Base-by-base conservation (phyloP, 2,329 filamentous ascomycete genomes). In the Colletotrichum sp. region DNA sequence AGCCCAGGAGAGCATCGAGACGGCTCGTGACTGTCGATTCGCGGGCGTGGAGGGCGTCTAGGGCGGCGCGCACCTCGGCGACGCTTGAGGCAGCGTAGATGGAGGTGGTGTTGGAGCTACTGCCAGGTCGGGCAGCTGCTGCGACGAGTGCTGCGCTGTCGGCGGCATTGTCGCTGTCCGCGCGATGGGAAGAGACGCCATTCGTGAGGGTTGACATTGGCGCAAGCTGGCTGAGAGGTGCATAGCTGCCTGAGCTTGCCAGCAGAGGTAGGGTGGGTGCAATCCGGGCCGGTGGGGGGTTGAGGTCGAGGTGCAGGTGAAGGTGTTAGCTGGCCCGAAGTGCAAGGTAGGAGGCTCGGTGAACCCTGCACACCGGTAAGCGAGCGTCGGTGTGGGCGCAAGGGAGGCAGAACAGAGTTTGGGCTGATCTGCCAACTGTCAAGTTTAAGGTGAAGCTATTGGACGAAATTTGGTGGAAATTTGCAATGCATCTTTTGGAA, bases 21-120 rank as follows among this genome's bases (percentile, higher is more conserved):
- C 93, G 93, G 71, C 90, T 89, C 1, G 94, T 95, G 78, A 98
- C 92, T 71, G 90, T 86, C 77, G 92, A 90, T 85, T 99, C 96
- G 82, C 94, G 94, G 68, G 89, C 86, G 82, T 96, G 94, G 68
- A 99, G 92, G 79, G 92, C 89, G 59, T 92, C 90, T 78, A 99
- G 92, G 70, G 94, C 93, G 76, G 93, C 91, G 82, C 94, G 94
- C 83, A 99, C 94, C 78, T 98, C 95, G 79, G 93, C 90, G 79
- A 96, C 90, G 80, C 92, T 95, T 79, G 91, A 90, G 80, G 95
- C 95, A 86, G 93, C 91, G 86, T 92, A 92, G 81, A 97, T 89
- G 81, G 84, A 82, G 72, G 57, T 75, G 67, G 68, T 71, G 72
- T 52, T 74, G 71, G 75, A 73, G 66, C 63, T 74, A 32, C 22